Evolutionary conservation across 306 rosid genomes (phyloP).

Genomic region (Sechiopsis laciniata): DNA sequence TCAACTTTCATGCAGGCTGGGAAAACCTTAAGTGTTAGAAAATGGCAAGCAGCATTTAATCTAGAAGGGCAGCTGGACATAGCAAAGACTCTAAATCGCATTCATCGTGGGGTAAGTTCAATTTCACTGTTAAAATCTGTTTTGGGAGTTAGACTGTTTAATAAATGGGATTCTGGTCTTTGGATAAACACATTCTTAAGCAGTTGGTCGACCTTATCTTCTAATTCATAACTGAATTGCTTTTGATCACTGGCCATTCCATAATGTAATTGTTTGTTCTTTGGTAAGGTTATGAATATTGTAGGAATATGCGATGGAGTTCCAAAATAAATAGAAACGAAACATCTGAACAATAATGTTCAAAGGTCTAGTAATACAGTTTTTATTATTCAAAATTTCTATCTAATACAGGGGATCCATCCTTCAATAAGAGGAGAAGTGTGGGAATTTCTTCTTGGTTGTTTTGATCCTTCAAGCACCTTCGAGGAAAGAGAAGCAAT

Average conservation of each 20-base stretch:
- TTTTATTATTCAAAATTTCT: conserved; percentile 16
- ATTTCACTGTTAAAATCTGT: conserved; percentile 23
- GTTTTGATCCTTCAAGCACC: conserved; percentile 75
- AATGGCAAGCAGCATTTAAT: conserved; percentile 85
- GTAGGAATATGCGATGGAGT: background rate
- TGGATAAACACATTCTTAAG: background rate
- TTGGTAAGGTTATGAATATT: background rate
- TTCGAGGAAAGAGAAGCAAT: conserved; percentile 83
- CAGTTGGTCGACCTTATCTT: background rate
- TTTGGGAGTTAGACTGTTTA: background rate
- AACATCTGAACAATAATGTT: conserved; percentile 5
- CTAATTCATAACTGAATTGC: background rate
- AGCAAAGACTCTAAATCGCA: conserved; percentile 74
- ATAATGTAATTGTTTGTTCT: background rate
- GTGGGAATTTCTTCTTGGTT: conserved; percentile 97
- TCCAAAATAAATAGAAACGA: background rate
- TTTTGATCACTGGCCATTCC: background rate
- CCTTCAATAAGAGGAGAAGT: conserved; percentile 98
- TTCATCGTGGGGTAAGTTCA: conserved; percentile 75
- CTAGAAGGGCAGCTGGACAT: conserved; percentile 80
- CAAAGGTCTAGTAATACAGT: background rate
- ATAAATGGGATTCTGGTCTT: background rate
- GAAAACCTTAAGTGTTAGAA: conserved; percentile 76
- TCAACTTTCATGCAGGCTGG: conserved; percentile 61
- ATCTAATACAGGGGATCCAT: conserved; percentile 71